Conservation (phyloP, 352 stramenopile genomes). For the Peronospora destructor region DNA sequence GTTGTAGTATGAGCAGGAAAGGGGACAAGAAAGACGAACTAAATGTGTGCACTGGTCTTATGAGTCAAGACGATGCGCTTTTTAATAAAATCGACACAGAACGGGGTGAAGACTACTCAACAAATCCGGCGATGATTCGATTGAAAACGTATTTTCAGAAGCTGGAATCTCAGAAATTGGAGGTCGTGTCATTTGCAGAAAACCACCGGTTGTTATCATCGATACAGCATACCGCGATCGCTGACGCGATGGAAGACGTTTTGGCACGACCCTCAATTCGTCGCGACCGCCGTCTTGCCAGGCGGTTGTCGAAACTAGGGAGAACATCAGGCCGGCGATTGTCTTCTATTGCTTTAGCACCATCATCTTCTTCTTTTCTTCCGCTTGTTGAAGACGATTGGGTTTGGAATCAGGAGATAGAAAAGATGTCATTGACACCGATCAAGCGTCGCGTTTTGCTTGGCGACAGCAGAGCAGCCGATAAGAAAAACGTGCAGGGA, state of each 20-base stretch:
- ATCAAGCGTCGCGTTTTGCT: slow-evolving; percentile 27
- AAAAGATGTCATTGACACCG: slow-evolving; percentile 32
- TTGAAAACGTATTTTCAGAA: slow-evolving; percentile 48
- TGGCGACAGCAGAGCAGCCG: slow-evolving; percentile 6
- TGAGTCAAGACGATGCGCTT: background rate
- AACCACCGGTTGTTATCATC: slow-evolving; percentile 60
- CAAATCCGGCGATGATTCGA: slow-evolving; percentile 29
- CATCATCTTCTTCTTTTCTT: slow-evolving; percentile 29
- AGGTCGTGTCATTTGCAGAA: slow-evolving; percentile 56
- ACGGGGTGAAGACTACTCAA: slow-evolving; percentile 13
- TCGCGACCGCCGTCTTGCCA: slow-evolving; percentile 53
- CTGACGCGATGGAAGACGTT: slow-evolving; percentile 69
- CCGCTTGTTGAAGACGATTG: slow-evolving; percentile 39
- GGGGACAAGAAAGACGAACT: slow-evolving; percentile 1
- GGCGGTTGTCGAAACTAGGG: slow-evolving; percentile 51
- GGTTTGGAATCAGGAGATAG: slow-evolving; percentile 46
- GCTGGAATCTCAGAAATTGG: slow-evolving; percentile 46
- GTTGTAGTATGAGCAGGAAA: slow-evolving; percentile 4
- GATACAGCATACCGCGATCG: slow-evolving; percentile 52
- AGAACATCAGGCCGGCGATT: slow-evolving; percentile 45
- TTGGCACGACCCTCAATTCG: slow-evolving; percentile 54
- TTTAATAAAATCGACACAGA: slow-evolving; percentile 10
- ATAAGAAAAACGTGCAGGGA: slow-evolving; percentile 23
- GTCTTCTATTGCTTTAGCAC: slow-evolving; percentile 30
- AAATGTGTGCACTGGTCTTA: background rate